Evolutionary conservation across 495 filamentous ascomycete genomes (phyloP), one percentile per base, ranked within the genome.

Genomic region (Clavariopsis aquatica): DNA sequence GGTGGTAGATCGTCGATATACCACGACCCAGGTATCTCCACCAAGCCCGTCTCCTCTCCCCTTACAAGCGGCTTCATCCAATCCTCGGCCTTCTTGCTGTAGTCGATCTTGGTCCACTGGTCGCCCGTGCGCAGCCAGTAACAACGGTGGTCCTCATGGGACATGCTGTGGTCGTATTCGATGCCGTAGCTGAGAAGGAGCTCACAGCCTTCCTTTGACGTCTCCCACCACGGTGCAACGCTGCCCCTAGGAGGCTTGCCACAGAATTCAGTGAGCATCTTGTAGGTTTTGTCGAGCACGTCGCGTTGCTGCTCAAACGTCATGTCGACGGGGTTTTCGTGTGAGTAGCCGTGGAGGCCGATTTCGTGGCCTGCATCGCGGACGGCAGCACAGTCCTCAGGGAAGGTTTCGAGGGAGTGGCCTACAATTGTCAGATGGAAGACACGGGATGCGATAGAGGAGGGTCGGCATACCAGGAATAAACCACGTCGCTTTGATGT

Each of bases 401-500:
- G 89, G 70, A 92, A 92, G 15, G 81, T 90, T 63, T 93, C 89
- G 17, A 93, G 82, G 0, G 84, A 87, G 74, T 93, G 89, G 0
- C 89, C 89, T 67, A 20, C 24, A 17, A 20, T 17, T 15, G 41
- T 61, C 22, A 61, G 56, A 8, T 19, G 20, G 3, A 7, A 43
- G 9, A 1, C 27, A 36, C 7, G 7, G 41, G 56, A 15, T 3
- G 3, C 12, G 19, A 2, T 10, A 31, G 51, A 10, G 17, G 52
- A 17, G 41, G 46, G 47, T 15, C 47, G n/a, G n/a, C n/a, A n/a
- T n/a, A 61, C 64, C 64, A 0, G 89, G 89, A 62, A 93, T 91
- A 74, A 93, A 92, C 86, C 87, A 92, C 7, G 89, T 90, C 13
- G 87, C 83, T 75, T 89, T 92, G 78, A 93, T 93, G 60, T 86